These are phyloP conservation scores for Sporothrix dimorphospora DNA, from an alignment of 2,329 filamentous ascomycete genomes.

Conservation along the genomic window DNA sequence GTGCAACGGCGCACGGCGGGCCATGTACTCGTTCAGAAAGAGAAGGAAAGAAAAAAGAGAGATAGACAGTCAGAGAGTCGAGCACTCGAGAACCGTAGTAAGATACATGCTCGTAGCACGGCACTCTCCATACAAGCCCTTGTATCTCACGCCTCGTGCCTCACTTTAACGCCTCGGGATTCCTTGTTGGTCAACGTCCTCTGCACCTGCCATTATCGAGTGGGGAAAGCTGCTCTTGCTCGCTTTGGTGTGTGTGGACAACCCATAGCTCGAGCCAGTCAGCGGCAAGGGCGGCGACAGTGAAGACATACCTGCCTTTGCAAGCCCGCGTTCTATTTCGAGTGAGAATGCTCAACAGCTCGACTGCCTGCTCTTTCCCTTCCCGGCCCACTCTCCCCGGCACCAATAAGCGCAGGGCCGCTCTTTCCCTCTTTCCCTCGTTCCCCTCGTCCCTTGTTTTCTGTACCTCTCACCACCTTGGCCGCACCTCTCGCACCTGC, in stretches of 20 bases:
- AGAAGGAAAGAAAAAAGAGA: not conserved
- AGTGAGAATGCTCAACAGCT: not conserved
- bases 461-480: not conserved
- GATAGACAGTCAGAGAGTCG: not conserved
- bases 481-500: not conserved
- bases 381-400: not conserved
- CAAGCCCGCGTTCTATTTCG: slow-evolving; percentile 20
- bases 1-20: slow-evolving; percentile 4
- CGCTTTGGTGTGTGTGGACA: slow-evolving; percentile 1
- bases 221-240: slow-evolving; percentile 19
- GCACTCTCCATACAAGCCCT: not conserved
- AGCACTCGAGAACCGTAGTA: not conserved
- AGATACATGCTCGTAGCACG: not conserved
- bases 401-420: slow-evolving; percentile 30
- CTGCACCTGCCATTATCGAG: slow-evolving; percentile 12
- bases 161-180: not conserved
- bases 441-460: not conserved
- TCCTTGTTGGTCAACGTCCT: not conserved
- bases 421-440: slow-evolving; percentile 14
- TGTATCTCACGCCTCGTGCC: slow-evolving; percentile 9
- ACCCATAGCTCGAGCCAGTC: slow-evolving; percentile 15
- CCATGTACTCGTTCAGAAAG: slow-evolving; percentile 11
- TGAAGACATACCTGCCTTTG: not conserved
- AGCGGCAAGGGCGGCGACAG: slow-evolving; percentile 12
- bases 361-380: slow-evolving; percentile 15